These are phyloP conservation scores for Fraxinus platypoda DNA, from an alignment of 305 asterid species.

Conservation along the genomic window DNA sequence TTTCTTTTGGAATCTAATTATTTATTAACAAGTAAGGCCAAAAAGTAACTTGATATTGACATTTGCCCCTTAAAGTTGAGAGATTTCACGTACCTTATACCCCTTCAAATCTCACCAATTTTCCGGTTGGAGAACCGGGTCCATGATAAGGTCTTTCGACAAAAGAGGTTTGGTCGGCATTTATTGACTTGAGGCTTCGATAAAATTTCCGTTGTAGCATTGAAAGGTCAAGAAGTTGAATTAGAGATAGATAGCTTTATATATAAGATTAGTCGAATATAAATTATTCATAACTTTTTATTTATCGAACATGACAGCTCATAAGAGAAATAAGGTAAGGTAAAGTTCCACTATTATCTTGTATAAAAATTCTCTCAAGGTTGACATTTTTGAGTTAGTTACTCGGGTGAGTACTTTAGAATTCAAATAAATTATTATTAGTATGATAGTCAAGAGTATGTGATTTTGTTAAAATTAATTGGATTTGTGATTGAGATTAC, in stretches of 20 bases:
- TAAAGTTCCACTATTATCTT: not conserved
- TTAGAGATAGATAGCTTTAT: not conserved
- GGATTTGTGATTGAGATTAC: too few relatives aligned
- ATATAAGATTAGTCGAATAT: not conserved
- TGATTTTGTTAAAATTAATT: not conserved
- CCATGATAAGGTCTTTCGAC: not conserved
- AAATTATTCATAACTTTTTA: not conserved
- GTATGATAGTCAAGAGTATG: not conserved
- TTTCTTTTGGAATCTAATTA: conserved; percentile 28
- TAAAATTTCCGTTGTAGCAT: not conserved
- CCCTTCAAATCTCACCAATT: not conserved
- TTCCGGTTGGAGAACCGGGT: not conserved
- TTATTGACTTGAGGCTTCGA: not conserved
- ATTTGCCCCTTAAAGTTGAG: not conserved
- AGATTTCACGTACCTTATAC: not conserved
- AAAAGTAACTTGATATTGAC: conserved; percentile 21
- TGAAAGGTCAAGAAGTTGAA: not conserved
- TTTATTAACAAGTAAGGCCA: conserved; percentile 40
- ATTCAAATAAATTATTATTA: too few relatives aligned
- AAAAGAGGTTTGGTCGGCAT: not conserved
- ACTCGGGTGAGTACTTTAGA: not conserved
- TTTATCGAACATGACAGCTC: too few relatives aligned
- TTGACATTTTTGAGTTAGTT: not conserved
- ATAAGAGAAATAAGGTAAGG: not conserved
- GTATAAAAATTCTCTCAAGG: not conserved